These are phyloP conservation scores for Talaromyces sp. DNA, from an alignment of 2,329 filamentous ascomycete genomes.

Conservation along the genomic window DNA sequence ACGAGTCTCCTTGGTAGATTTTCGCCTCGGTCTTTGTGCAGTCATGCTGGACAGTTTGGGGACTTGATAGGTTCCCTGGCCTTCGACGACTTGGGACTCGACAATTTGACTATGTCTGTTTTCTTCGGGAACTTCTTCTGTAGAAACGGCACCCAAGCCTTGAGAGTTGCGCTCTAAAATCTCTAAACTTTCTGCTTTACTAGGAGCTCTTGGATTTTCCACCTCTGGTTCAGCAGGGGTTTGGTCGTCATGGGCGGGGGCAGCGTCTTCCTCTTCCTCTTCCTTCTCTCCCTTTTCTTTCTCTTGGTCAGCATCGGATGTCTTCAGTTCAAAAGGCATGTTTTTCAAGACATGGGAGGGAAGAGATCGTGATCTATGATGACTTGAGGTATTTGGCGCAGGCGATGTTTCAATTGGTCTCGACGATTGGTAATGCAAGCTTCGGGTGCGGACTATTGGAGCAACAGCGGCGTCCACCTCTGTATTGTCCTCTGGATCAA, in stretches of 20 bases:
- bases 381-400: constrained; percentile 14
- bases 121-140: neutral
- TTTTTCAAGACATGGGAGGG: constrained; percentile 29
- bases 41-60: constrained; percentile 19
- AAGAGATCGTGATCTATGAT: constrained; percentile 45
- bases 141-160: neutral
- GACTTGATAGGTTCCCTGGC: constrained; percentile 25
- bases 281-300: neutral
- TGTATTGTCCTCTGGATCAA: constrained; percentile 52
- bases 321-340: neutral
- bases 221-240: neutral
- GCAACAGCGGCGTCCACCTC: constrained; percentile 32
- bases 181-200: neutral
- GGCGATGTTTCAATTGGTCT: neutral
- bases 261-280: neutral
- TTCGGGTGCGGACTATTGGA: constrained; percentile 38
- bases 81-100: constrained; percentile 25
- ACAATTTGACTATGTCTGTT: neutral
- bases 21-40: constrained; percentile 26
- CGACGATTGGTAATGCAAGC: constrained; percentile 21
- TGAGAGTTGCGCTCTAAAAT: neutral
- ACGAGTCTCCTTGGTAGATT: constrained; percentile 20
- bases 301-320: neutral
- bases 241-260: neutral
- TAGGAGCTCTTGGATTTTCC: neutral